Evolutionary conservation across 495 filamentous ascomycete species (phyloP), one percentile per base, ranked within the genome.

Genomic region (Xylaria bambusicola): DNA sequence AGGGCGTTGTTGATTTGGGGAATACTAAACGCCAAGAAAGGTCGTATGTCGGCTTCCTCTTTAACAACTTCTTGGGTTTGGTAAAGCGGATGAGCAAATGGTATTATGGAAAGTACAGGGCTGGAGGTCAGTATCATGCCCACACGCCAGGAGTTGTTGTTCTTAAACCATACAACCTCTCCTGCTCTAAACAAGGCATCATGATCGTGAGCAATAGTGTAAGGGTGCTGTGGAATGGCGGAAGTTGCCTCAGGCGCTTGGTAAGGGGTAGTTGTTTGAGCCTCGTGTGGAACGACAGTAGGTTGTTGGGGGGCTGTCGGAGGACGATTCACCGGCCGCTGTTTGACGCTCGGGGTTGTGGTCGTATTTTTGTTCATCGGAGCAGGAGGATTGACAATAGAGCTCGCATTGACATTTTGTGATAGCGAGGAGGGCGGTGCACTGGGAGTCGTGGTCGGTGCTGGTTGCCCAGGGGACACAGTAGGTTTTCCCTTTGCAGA

Each of bases 21-120:
- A 0, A 80, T 72, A 49, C 74, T 78, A 29, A 76, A 80, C 3
- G 77, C 76, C 7, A 78, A 66, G 59, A 80, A 80, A 0, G 77
- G 77, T 2, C 77, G 73, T 70, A 78, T 73, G n/a, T 74, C 71
- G 0, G 41, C 48, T 56, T 70, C 71, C 1, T 63, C 63, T 23
- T 71, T 74, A 21, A 60, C 35, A 4, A 75, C 42, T 17, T 51
- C 57, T 8, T 57, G 49, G 29, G 74, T 44, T 17, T 23, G 27
- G 29, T 48, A 51, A 1, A 38, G 52, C 7, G 17, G 60, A 24
- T 67, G 54, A n/a, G 56, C 45, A 7, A 70, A 60, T 2, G 67
- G 67, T 10, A 62, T 55, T 40, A 70, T 64, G 20, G 47, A 60
- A 0, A 53, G 9, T 5, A 44, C 5, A 21, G 35, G 63, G 21